These are phyloP conservation scores for Ampelocalamus luodianensis DNA, from an alignment of 176 grass and related monocot genomes.

Conservation along the genomic window DNA sequence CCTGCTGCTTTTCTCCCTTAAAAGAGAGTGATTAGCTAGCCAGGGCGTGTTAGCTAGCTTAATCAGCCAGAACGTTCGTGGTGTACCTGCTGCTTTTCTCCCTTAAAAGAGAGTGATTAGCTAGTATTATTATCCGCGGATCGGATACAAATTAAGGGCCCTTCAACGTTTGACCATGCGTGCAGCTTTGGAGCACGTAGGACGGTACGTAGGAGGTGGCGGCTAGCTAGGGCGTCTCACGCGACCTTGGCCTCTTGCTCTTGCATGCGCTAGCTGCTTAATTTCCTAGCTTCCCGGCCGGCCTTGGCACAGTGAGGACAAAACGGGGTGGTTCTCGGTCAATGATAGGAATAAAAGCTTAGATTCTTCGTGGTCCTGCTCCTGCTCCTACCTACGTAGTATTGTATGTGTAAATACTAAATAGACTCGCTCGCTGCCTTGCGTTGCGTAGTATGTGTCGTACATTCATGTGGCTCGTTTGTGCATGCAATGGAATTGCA, in stretches of 20 bases:
- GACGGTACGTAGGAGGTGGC: not conserved
- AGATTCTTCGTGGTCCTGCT: slow-evolving; percentile 45
- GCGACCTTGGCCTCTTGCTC: slow-evolving; percentile 50
- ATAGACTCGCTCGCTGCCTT: no score
- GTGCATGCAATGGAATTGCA: no score
- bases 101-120: not conserved
- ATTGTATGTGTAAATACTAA: no score
- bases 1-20: not conserved
- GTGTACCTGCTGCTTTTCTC: not conserved
- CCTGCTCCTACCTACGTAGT: not conserved
- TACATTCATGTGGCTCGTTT: no score
- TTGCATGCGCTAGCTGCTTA: not conserved
- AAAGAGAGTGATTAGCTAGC: not conserved
- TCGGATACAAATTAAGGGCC: no score
- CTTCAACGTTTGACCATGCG: no score
- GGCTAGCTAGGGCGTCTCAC: slow-evolving; percentile 31
- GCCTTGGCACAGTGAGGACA: slow-evolving; percentile 20
- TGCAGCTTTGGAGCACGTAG: not conserved
- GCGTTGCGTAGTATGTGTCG: no score
- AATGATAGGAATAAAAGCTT: slow-evolving; percentile 34
- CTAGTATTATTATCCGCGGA: no score
- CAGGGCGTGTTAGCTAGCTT: no score
- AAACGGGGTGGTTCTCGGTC: slow-evolving; percentile 34
- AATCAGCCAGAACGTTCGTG: no score
- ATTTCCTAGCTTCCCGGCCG: not conserved